Evolutionary conservation across 148 eudicot genomes (phyloP).

Genomic region (Fagopyrum esculentum): DNA sequence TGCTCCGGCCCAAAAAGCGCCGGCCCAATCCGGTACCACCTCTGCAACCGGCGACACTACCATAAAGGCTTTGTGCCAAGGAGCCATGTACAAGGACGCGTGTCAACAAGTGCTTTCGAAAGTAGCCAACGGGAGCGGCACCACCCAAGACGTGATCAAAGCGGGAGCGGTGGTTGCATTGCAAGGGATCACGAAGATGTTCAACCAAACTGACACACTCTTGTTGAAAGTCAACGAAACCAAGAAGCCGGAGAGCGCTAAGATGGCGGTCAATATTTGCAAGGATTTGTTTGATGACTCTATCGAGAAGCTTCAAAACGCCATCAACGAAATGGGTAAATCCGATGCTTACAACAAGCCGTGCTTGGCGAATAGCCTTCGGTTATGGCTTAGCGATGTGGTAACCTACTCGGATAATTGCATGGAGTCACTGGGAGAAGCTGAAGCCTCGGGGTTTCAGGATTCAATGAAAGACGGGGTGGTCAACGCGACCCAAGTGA

Average conservation of each 20-base stretch:
- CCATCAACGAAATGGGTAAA: slow-evolving; percentile 24
- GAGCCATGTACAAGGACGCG: slow-evolving; percentile 32
- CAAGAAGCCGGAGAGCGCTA: slow-evolving; percentile 20
- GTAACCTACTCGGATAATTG: slow-evolving; percentile 36
- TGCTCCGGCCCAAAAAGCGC: not conserved
- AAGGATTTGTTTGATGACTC: slow-evolving; percentile 29
- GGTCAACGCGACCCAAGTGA: slow-evolving; percentile 33
- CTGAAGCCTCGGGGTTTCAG: slow-evolving; percentile 28
- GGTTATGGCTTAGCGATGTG: slow-evolving; percentile 47
- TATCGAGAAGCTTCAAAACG: slow-evolving; percentile 23
- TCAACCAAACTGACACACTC: slow-evolving; percentile 22
- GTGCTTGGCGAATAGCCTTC: slow-evolving; percentile 11
- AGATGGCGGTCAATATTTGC: slow-evolving; percentile 28
- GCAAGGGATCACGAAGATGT: slow-evolving; percentile 26
- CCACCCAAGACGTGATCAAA: slow-evolving; percentile 36
- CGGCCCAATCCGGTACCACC: too few species aligned
- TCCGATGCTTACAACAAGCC: slow-evolving; percentile 20
- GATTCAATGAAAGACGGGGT: slow-evolving; percentile 24
- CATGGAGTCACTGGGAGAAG: slow-evolving; percentile 34
- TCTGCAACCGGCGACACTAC: slow-evolving; percentile 18
- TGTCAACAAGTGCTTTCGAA: slow-evolving; percentile 30
- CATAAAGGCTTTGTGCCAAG: slow-evolving; percentile 36
- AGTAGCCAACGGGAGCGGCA: slow-evolving; percentile 42
- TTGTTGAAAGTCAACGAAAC: slow-evolving; percentile 18
- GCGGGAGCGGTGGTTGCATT: slow-evolving; percentile 35